Evolutionary conservation across 169 alveolate species (phyloP), one percentile per base, ranked within the genome.

Genomic region (Cryptosporidium baileyi): DNA sequence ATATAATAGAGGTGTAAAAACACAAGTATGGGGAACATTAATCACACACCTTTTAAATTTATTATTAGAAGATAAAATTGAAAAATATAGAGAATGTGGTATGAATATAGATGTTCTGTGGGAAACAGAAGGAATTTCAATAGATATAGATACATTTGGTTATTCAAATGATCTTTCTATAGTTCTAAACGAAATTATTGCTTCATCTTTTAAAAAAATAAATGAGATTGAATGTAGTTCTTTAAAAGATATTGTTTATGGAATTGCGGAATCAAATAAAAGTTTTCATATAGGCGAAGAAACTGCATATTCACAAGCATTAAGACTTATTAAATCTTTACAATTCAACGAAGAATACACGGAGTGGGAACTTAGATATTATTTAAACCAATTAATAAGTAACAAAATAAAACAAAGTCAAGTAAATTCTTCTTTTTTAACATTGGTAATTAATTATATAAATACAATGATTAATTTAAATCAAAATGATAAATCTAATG

Each of bases 11-110:
- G 85, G 85, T 32, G 38, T 74, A 4, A 67, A 74, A 57, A 74
- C 85, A 34, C 85, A 74, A 74, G 54, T 57, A 38, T 74, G 85
- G 85, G 85, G 85, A 24, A 41, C 17, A 41, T 22, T 59, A 4
- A 74, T 74, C 36, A 40, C 67, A 9, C 54, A 54, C 43, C 30
- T 74, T 11, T 26, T 74, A 26, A n/a, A 57, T 32, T 17, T 43
- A 3, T 41, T 54, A 30, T 22, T 74, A 28, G 67, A 74, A 36
- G 59, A 41, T 51, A 38, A 57, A 57, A 15, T 74, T 3, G 85
- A 57, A 24, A 22, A 30, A 32, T 74, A 52, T 24, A 74, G 9
- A 3, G 85, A 74, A 40, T 74, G 85, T 30, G 85, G 85, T 38
- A 41, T 74, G 4, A 4, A 22, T 8, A 24, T 74, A 38, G 19